Conservation (phyloP, 179 eudicot genomes). For the Gypsophila paniculata region DNA sequence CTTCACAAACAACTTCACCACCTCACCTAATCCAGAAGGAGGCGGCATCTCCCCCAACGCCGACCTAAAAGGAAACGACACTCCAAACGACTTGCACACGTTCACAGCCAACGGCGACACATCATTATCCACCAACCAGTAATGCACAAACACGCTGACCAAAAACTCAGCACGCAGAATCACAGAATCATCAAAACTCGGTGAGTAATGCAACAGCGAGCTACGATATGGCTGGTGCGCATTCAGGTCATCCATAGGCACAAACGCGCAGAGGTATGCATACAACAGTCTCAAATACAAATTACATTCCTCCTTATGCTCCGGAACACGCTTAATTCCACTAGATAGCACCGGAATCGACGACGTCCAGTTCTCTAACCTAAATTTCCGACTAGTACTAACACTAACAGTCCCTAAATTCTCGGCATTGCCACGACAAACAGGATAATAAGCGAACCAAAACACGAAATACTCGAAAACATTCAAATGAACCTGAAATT, state of each 20-base stretch:
- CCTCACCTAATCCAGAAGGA: conserved; percentile 70
- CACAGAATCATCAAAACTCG: conserved; percentile 44
- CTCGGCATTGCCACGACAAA: conserved; percentile 59
- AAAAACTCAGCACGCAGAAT: conserved; percentile 59
- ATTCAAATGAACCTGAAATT: conserved; percentile 65
- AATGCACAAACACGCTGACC: conserved; percentile 58
- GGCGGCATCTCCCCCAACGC: conserved; percentile 78
- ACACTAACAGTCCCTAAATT: conserved; percentile 30
- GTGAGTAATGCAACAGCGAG: conserved; percentile 67
- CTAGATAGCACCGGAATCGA: conserved; percentile 61
- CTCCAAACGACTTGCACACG: conserved; percentile 57
- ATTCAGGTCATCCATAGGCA: conserved; percentile 54
- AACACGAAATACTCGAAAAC: conserved; percentile 84
- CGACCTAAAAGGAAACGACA: conserved; percentile 52
- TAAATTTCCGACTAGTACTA: conserved; percentile 42
- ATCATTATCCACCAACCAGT: conserved; percentile 88
- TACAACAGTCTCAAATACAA: conserved; percentile 59
- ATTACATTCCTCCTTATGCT: conserved; percentile 49
- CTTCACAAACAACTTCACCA: conserved; percentile 66
- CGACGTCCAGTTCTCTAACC: conserved; percentile 79
- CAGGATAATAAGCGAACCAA: conserved; percentile 94
- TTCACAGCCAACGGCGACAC: conserved; percentile 72
- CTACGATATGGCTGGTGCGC: conserved; percentile 65
- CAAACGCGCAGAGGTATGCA: conserved; percentile 61
- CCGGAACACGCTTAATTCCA: conserved; percentile 40